Conservation (phyloP, 2,329 filamentous ascomycete genomes). For the Aspergillus ochraceus region DNA sequence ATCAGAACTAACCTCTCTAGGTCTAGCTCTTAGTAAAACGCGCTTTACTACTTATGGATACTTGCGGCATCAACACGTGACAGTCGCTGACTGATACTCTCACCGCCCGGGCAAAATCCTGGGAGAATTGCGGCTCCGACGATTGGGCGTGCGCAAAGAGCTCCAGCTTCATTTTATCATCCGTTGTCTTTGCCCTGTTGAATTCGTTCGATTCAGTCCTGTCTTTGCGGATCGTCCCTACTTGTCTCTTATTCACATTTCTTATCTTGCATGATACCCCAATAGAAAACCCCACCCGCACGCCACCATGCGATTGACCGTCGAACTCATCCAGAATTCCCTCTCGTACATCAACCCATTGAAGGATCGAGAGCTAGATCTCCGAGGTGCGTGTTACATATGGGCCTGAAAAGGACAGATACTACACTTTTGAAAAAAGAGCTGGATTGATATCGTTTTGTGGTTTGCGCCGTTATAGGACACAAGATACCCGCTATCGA, state of each 20-base stretch:
- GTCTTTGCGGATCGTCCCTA: background rate
- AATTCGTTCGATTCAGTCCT: background rate
- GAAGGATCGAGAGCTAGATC: conserved; percentile 97
- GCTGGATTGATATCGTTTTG: conserved; percentile 80
- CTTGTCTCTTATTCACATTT: background rate
- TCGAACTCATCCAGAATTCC: conserved; percentile 89
- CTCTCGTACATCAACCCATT: conserved; percentile 98
- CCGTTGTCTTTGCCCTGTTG: background rate
- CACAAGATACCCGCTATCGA: conserved; percentile 97
- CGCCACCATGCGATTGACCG: conserved; percentile 82
- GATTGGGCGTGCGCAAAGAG: conserved; percentile 13
- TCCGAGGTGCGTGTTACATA: conserved; percentile 78
- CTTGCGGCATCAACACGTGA: background rate
- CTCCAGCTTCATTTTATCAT: conserved; percentile 7
- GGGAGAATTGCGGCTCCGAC: conserved; percentile 6
- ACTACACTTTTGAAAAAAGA: conserved; percentile 71
- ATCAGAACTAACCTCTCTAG: no score
- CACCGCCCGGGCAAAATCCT: conserved; percentile 22
- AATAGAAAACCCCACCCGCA: conserved; percentile 12
- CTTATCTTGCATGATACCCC: conserved; percentile 16
- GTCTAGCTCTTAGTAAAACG: background rate
- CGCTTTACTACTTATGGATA: background rate
- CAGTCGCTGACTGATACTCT: conserved; percentile 2
- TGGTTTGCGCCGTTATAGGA: conserved; percentile 63
- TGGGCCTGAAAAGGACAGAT: conserved; percentile 84